phyloP scores from a whole-genome alignment of 805 yeast species.

The Saccharomycopsis amapae region DNA sequence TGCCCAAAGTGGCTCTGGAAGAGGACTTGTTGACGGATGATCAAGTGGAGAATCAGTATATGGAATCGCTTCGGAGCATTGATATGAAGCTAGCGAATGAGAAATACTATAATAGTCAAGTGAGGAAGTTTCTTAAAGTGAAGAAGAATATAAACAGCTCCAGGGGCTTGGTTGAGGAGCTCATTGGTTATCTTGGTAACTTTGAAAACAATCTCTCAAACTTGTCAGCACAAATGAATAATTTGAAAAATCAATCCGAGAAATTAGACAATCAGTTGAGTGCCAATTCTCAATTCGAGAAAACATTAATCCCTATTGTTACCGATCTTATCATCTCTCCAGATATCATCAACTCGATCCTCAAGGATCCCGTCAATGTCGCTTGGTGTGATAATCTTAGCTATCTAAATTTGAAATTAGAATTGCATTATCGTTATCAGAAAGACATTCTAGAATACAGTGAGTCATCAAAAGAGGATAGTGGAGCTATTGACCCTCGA shows the following conservation, averaged over 20 bases:
- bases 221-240: slow-evolving; percentile 55
- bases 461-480: slow-evolving; percentile 7
- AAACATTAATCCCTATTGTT: slow-evolving; percentile 63
- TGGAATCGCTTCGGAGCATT: background rate
- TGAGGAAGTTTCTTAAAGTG: background rate
- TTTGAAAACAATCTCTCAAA: slow-evolving; percentile 54
- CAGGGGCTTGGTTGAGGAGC: background rate
- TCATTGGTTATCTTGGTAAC: slow-evolving; percentile 34
- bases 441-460: slow-evolving; percentile 18
- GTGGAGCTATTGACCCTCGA: slow-evolving; percentile 9
- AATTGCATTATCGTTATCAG: slow-evolving; percentile 41
- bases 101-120: background rate
- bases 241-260: slow-evolving; percentile 47
- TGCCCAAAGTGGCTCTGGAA: slow-evolving; percentile 6
- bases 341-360: slow-evolving; percentile 48
- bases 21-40: slow-evolving; percentile 5
- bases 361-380: slow-evolving; percentile 44
- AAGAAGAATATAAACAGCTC: background rate
- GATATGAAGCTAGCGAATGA: background rate
- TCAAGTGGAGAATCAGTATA: slow-evolving; percentile 1
- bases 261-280: slow-evolving; percentile 41
- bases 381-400: slow-evolving; percentile 63
- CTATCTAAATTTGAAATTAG: slow-evolving; percentile 50
- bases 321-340: slow-evolving; percentile 75
- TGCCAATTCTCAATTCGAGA: slow-evolving; percentile 41